These are phyloP conservation scores for Leccinum olivaceopallidum DNA, from an alignment of 768 basidiomycete genomes.

Conservation along the genomic window DNA sequence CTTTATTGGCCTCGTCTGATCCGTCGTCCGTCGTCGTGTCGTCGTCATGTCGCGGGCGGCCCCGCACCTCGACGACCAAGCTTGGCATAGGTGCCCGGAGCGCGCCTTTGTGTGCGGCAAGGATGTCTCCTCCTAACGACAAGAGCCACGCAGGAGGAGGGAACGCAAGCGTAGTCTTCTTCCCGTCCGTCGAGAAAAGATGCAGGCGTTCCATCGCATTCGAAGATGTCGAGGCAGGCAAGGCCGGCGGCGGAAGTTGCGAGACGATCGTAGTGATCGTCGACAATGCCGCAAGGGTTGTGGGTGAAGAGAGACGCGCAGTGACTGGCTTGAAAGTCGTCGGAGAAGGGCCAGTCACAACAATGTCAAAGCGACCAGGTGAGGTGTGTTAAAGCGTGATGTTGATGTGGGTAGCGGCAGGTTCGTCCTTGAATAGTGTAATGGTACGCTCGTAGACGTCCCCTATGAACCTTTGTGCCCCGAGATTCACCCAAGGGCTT, in stretches of 20 bases:
- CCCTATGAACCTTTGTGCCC: slow-evolving; percentile 77
- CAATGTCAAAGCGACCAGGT: slow-evolving; percentile 54
- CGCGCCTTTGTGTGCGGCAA: slow-evolving; percentile 58
- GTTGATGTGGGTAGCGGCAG: slow-evolving; percentile 35
- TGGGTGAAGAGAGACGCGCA: slow-evolving; percentile 54
- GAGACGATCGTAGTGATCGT: slow-evolving; percentile 71
- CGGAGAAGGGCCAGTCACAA: slow-evolving; percentile 36
- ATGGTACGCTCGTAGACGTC: slow-evolving; percentile 64
- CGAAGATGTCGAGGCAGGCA: slow-evolving; percentile 54
- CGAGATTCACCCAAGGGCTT: slow-evolving; percentile 70
- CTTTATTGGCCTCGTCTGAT: too few species aligned
- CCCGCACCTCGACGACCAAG: slow-evolving; percentile 85
- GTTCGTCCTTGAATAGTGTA: slow-evolving; percentile 58
- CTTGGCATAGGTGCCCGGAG: slow-evolving; percentile 91
- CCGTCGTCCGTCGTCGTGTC: too few species aligned
- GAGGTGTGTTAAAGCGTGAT: slow-evolving; percentile 44
- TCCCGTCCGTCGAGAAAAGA: slow-evolving; percentile 58
- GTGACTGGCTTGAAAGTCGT: slow-evolving; percentile 49
- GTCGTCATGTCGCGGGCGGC: too few species aligned
- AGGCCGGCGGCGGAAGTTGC: slow-evolving; percentile 55
- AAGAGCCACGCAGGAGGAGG: slow-evolving; percentile 72
- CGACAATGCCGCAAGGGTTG: slow-evolving; percentile 52
- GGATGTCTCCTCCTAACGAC: slow-evolving; percentile 60
- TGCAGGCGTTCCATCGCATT: slow-evolving; percentile 75
- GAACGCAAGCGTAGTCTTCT: slow-evolving; percentile 64